phyloP scores from a whole-genome alignment of 139 green algal genomes.

The Astrephomene gubernaculifera region DNA sequence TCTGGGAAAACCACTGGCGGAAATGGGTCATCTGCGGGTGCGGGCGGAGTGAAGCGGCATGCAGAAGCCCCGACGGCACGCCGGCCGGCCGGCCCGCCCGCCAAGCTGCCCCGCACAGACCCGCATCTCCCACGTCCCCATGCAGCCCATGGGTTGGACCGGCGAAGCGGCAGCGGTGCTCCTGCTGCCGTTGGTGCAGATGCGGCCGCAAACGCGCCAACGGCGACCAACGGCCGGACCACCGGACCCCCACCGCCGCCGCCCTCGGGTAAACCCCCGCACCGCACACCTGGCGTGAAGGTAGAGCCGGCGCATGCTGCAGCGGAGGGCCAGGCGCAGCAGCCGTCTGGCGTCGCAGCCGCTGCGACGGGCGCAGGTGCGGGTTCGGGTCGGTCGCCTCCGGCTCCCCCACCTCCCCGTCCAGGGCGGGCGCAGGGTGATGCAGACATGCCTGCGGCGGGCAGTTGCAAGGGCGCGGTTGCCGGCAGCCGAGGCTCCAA shows the following conservation, averaged over 20 bases:
- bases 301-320: neutral
- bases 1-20: neutral
- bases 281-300: neutral
- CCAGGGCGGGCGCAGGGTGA: neutral
- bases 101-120: neutral
- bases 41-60: neutral
- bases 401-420: neutral
- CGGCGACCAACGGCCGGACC: neutral
- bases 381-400: neutral
- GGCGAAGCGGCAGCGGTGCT: slow-evolving; percentile 6
- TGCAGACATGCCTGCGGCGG: neutral
- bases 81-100: neutral
- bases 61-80: neutral
- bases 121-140: slow-evolving; percentile 5
- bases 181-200: neutral
- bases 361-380: neutral
- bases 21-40: too few relatives aligned
- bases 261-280: neutral
- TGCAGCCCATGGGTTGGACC: neutral
- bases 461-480: slow-evolving; percentile 19
- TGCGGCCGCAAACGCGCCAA: neutral
- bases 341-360: neutral
- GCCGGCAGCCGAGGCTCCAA: slow-evolving; percentile 21
- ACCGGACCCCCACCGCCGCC: neutral
- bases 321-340: neutral